Evolutionary conservation across 2,329 filamentous ascomycete species (phyloP), one percentile per base, ranked within the genome.

Genomic region (Neopestalotiopsis sp.): DNA sequence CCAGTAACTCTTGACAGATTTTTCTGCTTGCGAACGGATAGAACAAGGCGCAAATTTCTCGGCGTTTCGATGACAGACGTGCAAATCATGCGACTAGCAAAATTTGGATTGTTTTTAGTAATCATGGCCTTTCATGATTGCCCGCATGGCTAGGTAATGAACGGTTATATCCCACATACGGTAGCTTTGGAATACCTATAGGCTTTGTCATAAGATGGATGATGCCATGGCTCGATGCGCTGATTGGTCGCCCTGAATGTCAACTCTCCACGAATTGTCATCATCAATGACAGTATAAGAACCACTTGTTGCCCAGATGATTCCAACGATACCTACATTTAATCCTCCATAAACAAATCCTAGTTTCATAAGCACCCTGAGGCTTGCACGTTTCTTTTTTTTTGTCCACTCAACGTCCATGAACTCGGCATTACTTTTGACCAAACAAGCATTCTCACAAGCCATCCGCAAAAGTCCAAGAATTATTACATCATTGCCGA

Each of bases 131-230:
- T 60, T 20, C 14, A 28, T 28, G 2, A 56, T 56, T 56, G 49
- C 17, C 20, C 20, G 17, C 49, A 6, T 6, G 13, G 57, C 57
- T 28, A 34, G 20, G 2, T 9, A 59, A 12, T n/a, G 34, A 4
- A 12, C 13, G 20, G 20, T 30, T 10, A 34, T 42, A 63, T 32
- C 34, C n/a, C 57, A n/a, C 57, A 63, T 63, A 13, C 5, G 32
- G 24, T 20, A 63, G 24, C 32, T 14, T 17, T 12, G 30, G 28
- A 42, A 38, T 24, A 42, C 14, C 45, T 17, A 65, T 49, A 45
- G 38, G 62, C 62, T 65, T 65, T 65, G 62, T 65, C 38, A 65
- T 65, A 49, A 17, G 45, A 49, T 38, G 34, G 20, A 60, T 65
- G 62, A 49, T 49, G 42, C 42, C 62, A 65, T 65, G 34, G 20